Conservation (phyloP, 495 filamentous ascomycete genomes). For the Trypethelium eluteriae region DNA sequence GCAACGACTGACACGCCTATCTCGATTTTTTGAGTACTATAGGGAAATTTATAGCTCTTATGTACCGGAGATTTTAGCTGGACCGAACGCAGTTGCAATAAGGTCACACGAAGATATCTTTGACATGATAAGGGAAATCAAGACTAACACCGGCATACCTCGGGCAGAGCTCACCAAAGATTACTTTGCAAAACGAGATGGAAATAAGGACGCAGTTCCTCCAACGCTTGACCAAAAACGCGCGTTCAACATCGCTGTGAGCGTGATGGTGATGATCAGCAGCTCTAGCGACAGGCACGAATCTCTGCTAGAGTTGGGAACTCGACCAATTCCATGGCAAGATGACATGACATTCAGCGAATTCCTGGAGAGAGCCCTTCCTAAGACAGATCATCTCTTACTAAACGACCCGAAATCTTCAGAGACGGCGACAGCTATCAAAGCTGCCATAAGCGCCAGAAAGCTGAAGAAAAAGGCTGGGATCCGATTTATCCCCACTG, state of each 20-base stretch:
- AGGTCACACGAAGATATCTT: conserved; percentile 14
- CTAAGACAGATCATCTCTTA: conserved; percentile 29
- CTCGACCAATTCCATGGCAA: conserved; percentile 24
- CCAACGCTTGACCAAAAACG: conserved; percentile 19
- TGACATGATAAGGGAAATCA: conserved; percentile 6
- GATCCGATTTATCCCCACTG: conserved; percentile 30
- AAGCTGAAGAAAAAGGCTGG: conserved; percentile 32
- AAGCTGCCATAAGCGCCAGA: conserved; percentile 27
- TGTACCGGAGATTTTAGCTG: conserved; percentile 21
- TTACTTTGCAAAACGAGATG: conserved; percentile 9
- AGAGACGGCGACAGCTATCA: conserved; percentile 19
- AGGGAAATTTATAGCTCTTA: conserved; percentile 27
- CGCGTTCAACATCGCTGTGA: conserved; percentile 33
- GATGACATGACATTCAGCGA: conserved; percentile 23
- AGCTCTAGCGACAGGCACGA: conserved; percentile 25
- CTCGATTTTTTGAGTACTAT: conserved; percentile 34
- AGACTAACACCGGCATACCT: background rate
- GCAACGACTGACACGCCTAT: conserved; percentile 22
- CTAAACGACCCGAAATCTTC: conserved; percentile 24
- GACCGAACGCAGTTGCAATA: conserved; percentile 6
- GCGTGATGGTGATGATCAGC: conserved; percentile 34
- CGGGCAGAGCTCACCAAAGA: conserved; percentile 10
- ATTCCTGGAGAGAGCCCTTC: conserved; percentile 28
- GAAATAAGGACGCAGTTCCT: conserved; percentile 10
- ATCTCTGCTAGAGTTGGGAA: conserved; percentile 28